Evolutionary conservation across 108 stramenopile genomes (phyloP).

Genomic region (Pelagomonas calceolata): DNA sequence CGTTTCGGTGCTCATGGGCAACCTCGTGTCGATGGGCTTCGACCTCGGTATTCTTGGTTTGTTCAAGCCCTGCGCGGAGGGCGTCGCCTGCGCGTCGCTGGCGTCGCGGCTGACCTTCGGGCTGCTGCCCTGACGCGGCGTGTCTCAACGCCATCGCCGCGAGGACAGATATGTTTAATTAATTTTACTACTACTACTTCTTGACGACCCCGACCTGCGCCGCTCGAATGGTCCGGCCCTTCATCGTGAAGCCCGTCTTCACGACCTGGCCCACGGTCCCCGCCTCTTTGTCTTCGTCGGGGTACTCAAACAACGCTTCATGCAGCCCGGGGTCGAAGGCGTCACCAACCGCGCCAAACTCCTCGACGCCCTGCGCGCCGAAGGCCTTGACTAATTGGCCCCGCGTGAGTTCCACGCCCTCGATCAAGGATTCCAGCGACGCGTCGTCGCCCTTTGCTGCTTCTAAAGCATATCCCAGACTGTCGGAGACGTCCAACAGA

Average conservation of each 20-base stretch:
- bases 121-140: no score
- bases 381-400: conserved; percentile 72
- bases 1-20: not conserved
- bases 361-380: conserved; percentile 55
- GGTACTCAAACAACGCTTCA: conserved; percentile 87
- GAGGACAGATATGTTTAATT: no score
- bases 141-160: no score
- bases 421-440: conserved; percentile 48
- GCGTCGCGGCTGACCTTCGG: no score
- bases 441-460: conserved; percentile 41
- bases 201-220: conserved; percentile 89
- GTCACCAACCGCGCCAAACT: conserved; percentile 77
- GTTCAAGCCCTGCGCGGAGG: no score
- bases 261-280: conserved; percentile 85
- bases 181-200: no score
- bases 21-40: not conserved
- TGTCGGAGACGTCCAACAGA: conserved; percentile 81
- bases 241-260: conserved; percentile 81
- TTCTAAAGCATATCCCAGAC: conserved; percentile 68
- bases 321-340: conserved; percentile 85
- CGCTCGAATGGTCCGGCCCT: conserved; percentile 82
- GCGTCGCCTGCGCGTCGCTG: no score
- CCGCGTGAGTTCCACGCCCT: conserved; percentile 86
- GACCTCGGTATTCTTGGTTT: not conserved
- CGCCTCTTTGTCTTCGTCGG: conserved; percentile 40